Base-by-base conservation (phyloP, 805 yeast genomes). In the Brettanomyces nanus region DNA sequence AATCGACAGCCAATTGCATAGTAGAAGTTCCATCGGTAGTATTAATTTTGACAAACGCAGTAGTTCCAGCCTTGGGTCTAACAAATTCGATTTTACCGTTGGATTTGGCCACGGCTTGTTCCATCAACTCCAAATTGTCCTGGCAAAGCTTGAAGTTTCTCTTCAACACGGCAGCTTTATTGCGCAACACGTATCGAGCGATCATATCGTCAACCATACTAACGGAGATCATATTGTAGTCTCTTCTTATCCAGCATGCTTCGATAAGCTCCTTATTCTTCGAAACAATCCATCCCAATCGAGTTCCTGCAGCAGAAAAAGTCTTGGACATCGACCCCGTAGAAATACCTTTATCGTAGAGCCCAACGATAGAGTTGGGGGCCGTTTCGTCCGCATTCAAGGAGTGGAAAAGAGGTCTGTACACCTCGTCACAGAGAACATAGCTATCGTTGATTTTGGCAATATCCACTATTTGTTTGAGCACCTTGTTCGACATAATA, bases 291-390 rank as follows among this genome's bases (percentile, higher is more conserved):
- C 79, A 73, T 5, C 80, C 78, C 18, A 72, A 36, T 33, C 79
- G 53, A 20, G 71, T 53, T 4, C 79, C 79, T 6, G 79, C 78
- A 34, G 70, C 52, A 1, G 75, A 61, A 45, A 65, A 73, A 3
- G 75, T 73, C 47, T 73, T 73, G n/a, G 77, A 71, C 59, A 66
- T 64, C 5, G 77, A 71, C 3, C 72, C 62, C 1, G 77, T 70
- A 6, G 68, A 61, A 28, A 73, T 59, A 4, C 70, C 66, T 41
- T 62, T 64, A 2, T 58, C 60, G 41, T 68, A 68, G 19, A 71
- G 49, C 25, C 62, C 56, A 10, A 66, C 63, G 11, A 68, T 60
- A 3, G 73, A 65, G 22, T 51, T 52, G 4, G 76, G 72, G 3
- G 25, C 31, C 17, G 38, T 40, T 6, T 37, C 32, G 13, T 36